Evolutionary conservation across 2,329 filamentous ascomycete species (phyloP), one percentile per base, ranked within the genome.

Genomic region (Xenosphaeropsis pyriputrescens): DNA sequence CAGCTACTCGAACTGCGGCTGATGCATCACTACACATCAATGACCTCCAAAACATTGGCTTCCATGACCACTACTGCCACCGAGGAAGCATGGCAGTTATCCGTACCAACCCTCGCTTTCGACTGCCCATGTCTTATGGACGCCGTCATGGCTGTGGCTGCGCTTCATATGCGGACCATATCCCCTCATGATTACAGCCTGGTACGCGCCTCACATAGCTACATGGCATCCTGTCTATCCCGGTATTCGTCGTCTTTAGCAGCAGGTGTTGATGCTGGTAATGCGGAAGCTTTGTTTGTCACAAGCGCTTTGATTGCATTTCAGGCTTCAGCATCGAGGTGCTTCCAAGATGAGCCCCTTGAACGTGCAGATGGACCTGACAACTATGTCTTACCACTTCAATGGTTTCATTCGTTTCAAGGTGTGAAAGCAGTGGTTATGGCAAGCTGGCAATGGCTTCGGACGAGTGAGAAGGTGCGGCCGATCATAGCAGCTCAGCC

Each of bases 331-430:
- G 64, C 82, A 31, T 65, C 74, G 35, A 61, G 79, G 47, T 65
- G 76, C 41, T 78, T 78, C 43, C 65, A 66, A 41, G 69, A 73
- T 36, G 70, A 75, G 39, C 71, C 75, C 37, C 31, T 50, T 18
- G 57, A 55, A 9, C 58, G 63, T 30, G 41, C 54, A 7, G 50
- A 52, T 9, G 48, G 51, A 3, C 56, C 58, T 35, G 59, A 63
- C 33, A 60, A 60, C 30, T 79, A 79, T 49, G 60, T 62, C 14
- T 55, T 77, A n/a, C 75, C 75, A 0, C 56, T 78, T 32, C 65
- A 70, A 3, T 79, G 72, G 73, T 79, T 79, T 43, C 74, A 79
- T 49, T 69, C 75, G 4, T 79, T 77, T 48, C 75, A 79, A 47
- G 75, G 75, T 9, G 72, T 79, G 45, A 79, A 79, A 51, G 70